These are phyloP conservation scores for Penicillium coprophilum DNA, from an alignment of 495 filamentous ascomycete genomes.

Conservation along the genomic window DNA sequence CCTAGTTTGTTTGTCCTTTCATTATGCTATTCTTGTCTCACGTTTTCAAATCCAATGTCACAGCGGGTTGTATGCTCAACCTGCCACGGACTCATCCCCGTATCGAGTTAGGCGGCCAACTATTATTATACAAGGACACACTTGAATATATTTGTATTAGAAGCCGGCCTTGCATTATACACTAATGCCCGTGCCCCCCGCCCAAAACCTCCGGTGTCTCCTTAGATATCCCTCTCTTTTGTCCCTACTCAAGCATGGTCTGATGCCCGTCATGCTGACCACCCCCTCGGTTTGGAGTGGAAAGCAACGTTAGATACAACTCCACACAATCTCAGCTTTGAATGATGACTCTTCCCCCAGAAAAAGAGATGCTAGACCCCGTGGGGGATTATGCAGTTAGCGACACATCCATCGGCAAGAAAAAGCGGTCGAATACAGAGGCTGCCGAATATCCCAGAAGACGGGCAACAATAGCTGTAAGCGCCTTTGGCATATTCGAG, in stretches of 20 bases:
- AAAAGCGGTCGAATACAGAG: slow-evolving; percentile 65
- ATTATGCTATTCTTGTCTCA: neutral
- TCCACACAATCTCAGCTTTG: neutral
- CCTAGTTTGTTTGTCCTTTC: neutral
- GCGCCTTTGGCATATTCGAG: slow-evolving; percentile 20
- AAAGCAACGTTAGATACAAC: neutral
- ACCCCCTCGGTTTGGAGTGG: slow-evolving; percentile 1
- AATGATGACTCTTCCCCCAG: neutral
- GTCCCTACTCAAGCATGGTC: neutral
- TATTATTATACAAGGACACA: neutral
- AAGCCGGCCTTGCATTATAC: neutral
- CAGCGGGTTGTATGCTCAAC: slow-evolving; percentile 3
- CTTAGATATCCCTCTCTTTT: neutral
- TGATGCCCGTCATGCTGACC: slow-evolving; percentile 4
- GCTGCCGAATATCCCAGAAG: slow-evolving; percentile 67
- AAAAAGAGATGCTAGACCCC: slow-evolving; percentile 1
- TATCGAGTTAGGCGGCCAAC: neutral
- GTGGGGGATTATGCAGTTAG: slow-evolving; percentile 2
- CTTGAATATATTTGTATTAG: neutral
- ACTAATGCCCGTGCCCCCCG: neutral
- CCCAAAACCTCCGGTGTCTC: neutral
- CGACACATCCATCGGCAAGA: slow-evolving; percentile 25
- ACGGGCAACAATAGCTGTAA: slow-evolving; percentile 70
- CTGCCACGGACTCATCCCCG: slow-evolving; percentile 7
- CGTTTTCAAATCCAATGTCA: neutral